Base-by-base conservation (phyloP, 2,329 filamentous ascomycete genomes). In the Laburnicola sp. region DNA sequence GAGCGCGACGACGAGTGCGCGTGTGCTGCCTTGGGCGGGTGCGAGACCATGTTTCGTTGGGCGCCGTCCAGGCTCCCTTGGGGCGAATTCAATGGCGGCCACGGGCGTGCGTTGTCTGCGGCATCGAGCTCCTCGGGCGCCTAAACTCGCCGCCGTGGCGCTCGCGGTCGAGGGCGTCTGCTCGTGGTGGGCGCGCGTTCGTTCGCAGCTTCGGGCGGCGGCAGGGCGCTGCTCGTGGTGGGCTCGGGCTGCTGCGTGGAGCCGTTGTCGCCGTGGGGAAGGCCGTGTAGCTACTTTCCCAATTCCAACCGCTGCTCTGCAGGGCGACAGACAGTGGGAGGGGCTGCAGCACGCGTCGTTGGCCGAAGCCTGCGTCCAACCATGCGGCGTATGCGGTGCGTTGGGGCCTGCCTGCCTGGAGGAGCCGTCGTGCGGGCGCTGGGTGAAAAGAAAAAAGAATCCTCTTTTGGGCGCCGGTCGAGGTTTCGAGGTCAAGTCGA, bases 31-130 rank as follows among this genome's bases (percentile, higher is more conserved):
- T 63, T 65, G 44, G 61, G 64, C 44, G 60, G 53, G 53, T 66
- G 65, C 50, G 65, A 65, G 48, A 62, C 64, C 45, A 67, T 60
- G n/a, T n/a, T n/a, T n/a, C n/a, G n/a, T n/a, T n/a, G n/a, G n/a
- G n/a, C n/a, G n/a, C n/a, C n/a, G n/a, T n/a, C n/a, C n/a, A n/a
- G n/a, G n/a, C n/a, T n/a, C n/a, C n/a, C n/a, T n/a, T n/a, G n/a
- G n/a, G n/a, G n/a, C n/a, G n/a, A n/a, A n/a, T n/a, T n/a, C n/a
- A n/a, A n/a, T n/a, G n/a, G n/a, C n/a, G n/a, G n/a, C n/a, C n/a
- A n/a, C 35, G 42, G 42, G 38, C 27, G 38, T n/a, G 25, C 35
- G 40, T 45, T 16, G 50, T 55, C 35, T 49, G 45, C 34, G 47
- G 46, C 50, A 53, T 53, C 34, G 44, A 38, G 34, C 43, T 38